Base-by-base conservation (phyloP, 192 early-diverging fungal species). In the Chytriomyces sp. region DNA sequence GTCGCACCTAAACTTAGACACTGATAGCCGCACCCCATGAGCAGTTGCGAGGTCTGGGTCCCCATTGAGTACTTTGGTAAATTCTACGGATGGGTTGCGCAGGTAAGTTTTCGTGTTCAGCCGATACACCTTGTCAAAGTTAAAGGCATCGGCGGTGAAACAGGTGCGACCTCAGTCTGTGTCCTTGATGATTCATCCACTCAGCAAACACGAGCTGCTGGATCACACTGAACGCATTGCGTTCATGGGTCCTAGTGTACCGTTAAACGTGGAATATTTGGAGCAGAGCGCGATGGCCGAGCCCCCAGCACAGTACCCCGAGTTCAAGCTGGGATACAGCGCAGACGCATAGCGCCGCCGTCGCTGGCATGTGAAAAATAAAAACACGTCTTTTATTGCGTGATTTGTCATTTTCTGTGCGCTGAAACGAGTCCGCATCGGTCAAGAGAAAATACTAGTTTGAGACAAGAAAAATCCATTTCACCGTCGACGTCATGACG, bases 1-100 rank as follows among this genome's bases (percentile, higher is more conserved):
- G n/a, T n/a, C n/a, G 40, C n/a, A 14, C 61, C 28, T 0, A 25
- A 14, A 25, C 74, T 52, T 26, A 38, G 22, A 54, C 55, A 0
- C 87, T 84, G 19, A 55, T 73, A 28, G 89, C 89, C 89, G 32
- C 89, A 91, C 60, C 78, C 83, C 6, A 85, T 87, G 52, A 87
- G 83, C 26, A 65, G 49, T 10, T 90, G 86, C 70, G 89, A 90
- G 73, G 81, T 87, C 4, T 90, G 89, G 89, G 70, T 77, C 57
- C 86, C 89, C 4, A 82, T 73, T 10, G 88, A 89, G 64, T 80
- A 83, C 55, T 90, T 90, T 77, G 77, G 82, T 4, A 39, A 40
- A 52, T 32, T 83, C 12, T 88, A 86, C 40, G 75, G 75, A 0
- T 90, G 82, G 79, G 81, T 90, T 67, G 28, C 78, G 4, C 66